Percentiles rank a stretch among this genome's conserved stretches.
phyloP scores from a whole-genome alignment of 2,329 filamentous ascomycete species.

The Paecilomyces sp. region DNA sequence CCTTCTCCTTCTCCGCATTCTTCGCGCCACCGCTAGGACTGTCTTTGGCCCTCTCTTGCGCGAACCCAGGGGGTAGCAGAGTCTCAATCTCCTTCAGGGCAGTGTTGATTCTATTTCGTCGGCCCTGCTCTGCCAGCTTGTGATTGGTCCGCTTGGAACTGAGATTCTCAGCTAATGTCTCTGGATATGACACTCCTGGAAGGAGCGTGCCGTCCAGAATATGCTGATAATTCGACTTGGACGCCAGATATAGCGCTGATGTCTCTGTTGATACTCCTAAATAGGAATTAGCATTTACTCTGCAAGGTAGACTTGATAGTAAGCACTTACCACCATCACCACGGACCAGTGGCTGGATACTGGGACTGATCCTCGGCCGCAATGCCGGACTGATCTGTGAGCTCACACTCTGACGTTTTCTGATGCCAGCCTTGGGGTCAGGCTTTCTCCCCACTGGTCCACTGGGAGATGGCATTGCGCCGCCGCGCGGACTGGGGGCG shows the following conservation, averaged over 20 bases:
- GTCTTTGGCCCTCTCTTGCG: slow-evolving; percentile 37
- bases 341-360: slow-evolving; percentile 83
- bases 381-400: slow-evolving; percentile 82
- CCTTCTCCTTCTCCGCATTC: slow-evolving; percentile 33
- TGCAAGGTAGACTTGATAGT: background rate
- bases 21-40: slow-evolving; percentile 21
- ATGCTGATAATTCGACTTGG: slow-evolving; percentile 97
- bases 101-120: slow-evolving; percentile 89
- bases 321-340: slow-evolving; percentile 54
- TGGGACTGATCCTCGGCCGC: slow-evolving; percentile 83
- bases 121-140: slow-evolving; percentile 94
- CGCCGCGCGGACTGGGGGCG: slow-evolving; percentile 48
- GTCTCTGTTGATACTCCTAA: slow-evolving; percentile 48
- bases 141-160: slow-evolving; percentile 96
- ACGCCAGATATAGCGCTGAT: slow-evolving; percentile 70
- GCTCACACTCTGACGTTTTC: slow-evolving; percentile 64
- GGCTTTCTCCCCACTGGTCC: slow-evolving; percentile 33
- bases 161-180: slow-evolving; percentile 82
- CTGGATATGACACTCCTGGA: slow-evolving; percentile 83
- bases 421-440: slow-evolving; percentile 45
- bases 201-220: slow-evolving; percentile 89
- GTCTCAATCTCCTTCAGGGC: slow-evolving; percentile 86
- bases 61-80: slow-evolving; percentile 58
- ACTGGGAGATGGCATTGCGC: slow-evolving; percentile 46
- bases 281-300: background rate